Conservation (phyloP, 2,329 filamentous ascomycete species). For the Cladophialophora exuberans region DNA sequence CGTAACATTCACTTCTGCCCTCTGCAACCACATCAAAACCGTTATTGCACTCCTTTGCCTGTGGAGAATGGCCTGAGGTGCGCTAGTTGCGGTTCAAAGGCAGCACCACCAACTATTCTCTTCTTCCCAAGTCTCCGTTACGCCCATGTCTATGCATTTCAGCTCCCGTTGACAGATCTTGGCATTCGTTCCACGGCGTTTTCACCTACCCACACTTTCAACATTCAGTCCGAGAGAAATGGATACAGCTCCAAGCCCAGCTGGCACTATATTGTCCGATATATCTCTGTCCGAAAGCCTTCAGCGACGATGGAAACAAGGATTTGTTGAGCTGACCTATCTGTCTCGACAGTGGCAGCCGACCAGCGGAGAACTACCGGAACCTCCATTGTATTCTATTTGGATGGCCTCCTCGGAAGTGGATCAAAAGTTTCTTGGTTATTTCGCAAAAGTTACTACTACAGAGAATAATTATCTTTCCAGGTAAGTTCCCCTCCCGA, state of each 20-base stretch:
- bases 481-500: constrained; percentile 40
- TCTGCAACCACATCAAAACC: neutral
- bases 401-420: constrained; percentile 95
- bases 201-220: neutral
- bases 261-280: neutral
- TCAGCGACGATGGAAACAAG: constrained; percentile 24
- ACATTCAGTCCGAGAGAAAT: constrained; percentile 11
- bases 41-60: neutral
- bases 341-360: constrained; percentile 35
- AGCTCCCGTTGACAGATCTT: constrained; percentile 15
- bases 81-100: neutral
- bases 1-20: neutral
- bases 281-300: neutral
- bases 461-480: constrained; percentile 78
- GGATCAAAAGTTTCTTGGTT: constrained; percentile 94
- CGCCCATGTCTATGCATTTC: constrained; percentile 6
- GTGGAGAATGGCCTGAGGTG: neutral
- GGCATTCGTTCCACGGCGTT: constrained; percentile 6
- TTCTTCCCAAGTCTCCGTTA: neutral
- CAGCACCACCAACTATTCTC: neutral
- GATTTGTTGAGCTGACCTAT: constrained; percentile 39
- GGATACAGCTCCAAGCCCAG: constrained; percentile 8
- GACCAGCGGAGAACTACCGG: constrained; percentile 30
- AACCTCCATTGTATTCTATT: constrained; percentile 39
- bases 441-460: constrained; percentile 79